Evolutionary conservation across 2,329 filamentous ascomycete species (phyloP), one percentile per base, ranked within the genome.

Genomic region (Elsinoe necatrix): DNA sequence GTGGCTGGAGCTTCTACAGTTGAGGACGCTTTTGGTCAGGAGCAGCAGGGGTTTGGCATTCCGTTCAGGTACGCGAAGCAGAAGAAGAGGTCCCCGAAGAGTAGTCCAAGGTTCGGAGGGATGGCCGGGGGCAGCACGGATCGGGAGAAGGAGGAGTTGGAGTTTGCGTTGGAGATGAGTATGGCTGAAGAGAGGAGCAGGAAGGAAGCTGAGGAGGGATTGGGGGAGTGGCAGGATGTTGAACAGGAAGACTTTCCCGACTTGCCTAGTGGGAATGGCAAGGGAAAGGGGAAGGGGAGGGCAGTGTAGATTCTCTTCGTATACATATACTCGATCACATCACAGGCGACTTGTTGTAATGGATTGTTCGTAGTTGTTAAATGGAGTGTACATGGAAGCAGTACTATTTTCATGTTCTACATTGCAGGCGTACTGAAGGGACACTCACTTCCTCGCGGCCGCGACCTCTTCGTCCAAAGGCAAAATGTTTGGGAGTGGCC

Each of bases 401-500:
- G 34, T 12, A 11, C 34, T 37, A 14, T n/a, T 11, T 37, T 3
- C 5, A n/a, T 4, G 14, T 37, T 7, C 27, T 37, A 11, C 14
- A 3, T 37, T 37, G 5, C 12, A 4, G 5, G 34, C 5, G 4
- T 3, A 37, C 9, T 37, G 34, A 11, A 29, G 9, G 9, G 9
- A 29, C 12, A 14, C 14, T 37, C 21, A 43, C 41, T 43, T 45
- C 63, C 66, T 68, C 11, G 71, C 84, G 41, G 82, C 84, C 6
- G 75, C 62, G 4, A 95, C 89, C 74, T 95, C 91, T 64, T 93
- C 82, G 41, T 86, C 86, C 64, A 87, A 73, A 3, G 80, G 81
- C 72, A 96, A 65, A 60, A 98, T 86, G 73, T 95, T 80, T 37
- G 91, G 91, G 66, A 89, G 64, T 4, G 93, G 92, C 0, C 92